A percentile compares a stretch with the other conserved stretches of the same genome.
These are phyloP conservation scores for Aspergillus campestris DNA, from an alignment of 495 filamentous ascomycete species.

Conservation along the genomic window DNA sequence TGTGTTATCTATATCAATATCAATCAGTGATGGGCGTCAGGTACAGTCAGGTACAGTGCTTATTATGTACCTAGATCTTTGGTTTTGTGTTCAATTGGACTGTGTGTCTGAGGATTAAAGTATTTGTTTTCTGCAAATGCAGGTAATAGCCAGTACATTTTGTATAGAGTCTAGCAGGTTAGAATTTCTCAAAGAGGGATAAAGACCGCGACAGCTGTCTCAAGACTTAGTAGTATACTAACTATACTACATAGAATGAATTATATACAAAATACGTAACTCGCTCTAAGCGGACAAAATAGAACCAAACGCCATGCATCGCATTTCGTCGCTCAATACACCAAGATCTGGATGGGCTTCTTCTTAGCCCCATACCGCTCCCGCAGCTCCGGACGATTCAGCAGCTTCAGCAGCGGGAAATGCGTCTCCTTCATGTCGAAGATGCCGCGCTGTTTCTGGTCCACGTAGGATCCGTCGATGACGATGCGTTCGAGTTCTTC, in stretches of 20 bases:
- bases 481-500: conserved; percentile 68
- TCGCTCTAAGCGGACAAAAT: neutral
- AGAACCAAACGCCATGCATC: conserved; percentile 9
- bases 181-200: no score
- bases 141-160: no score
- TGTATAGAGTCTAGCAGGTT: no score
- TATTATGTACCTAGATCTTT: neutral
- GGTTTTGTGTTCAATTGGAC: no score
- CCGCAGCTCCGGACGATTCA: conserved; percentile 59
- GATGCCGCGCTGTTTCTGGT: conserved; percentile 84
- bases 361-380: conserved; percentile 48
- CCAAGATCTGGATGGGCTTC: conserved; percentile 30
- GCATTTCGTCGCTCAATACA: conserved; percentile 24
- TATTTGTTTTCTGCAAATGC: no score
- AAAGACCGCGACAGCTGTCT: no score
- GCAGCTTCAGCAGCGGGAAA: conserved; percentile 60
- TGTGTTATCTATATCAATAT: neutral
- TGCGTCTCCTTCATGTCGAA: conserved; percentile 90
- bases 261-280: no score
- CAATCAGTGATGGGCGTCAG: no score
- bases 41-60: neutral
- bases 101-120: no score
- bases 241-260: neutral
- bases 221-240: no score
- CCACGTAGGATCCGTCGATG: conserved; percentile 81